Percentiles rank a stretch among this genome's conserved stretches.
phyloP scores from a whole-genome alignment of 2,329 filamentous ascomycete species.

The Ceratocystis papillata region DNA sequence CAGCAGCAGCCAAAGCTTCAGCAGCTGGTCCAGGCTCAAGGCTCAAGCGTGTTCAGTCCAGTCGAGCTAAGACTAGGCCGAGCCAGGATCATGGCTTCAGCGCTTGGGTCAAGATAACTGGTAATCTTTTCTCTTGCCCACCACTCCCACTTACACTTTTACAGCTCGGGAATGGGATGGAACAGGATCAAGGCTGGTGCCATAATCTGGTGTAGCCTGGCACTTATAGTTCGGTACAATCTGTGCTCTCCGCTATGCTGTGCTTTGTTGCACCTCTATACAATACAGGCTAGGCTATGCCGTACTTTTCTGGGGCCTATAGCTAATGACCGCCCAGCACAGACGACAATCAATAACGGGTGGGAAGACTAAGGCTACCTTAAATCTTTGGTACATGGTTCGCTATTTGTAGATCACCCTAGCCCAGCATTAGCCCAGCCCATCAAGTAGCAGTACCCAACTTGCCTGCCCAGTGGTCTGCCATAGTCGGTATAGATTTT shows the following conservation, averaged over 20 bases:
- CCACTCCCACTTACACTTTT: background rate
- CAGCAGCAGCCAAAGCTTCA: background rate
- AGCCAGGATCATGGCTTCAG: background rate
- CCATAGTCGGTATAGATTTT: too few relatives aligned
- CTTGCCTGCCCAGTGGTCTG: background rate
- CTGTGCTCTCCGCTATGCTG: too few relatives aligned
- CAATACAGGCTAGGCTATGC: too few relatives aligned
- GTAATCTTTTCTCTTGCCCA: background rate
- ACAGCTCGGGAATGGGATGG: constrained; percentile 5
- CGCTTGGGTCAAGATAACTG: background rate
- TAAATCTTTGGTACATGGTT: background rate
- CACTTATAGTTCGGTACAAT: too few relatives aligned
- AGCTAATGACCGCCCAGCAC: background rate
- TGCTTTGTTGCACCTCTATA: too few relatives aligned
- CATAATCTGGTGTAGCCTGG: background rate
- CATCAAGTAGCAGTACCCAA: too few relatives aligned
- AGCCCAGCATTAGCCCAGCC: background rate
- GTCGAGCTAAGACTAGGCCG: too few relatives aligned
- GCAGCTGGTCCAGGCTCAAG: background rate
- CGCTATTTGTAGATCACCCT: background rate
- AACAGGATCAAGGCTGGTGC: background rate
- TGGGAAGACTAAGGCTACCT: constrained; percentile 4
- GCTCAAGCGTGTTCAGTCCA: background rate
- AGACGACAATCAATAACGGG: background rate
- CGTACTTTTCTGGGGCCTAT: background rate